A percentile compares a stretch with the other conserved stretches of the same genome.
Evolutionary conservation across 352 stramenopile genomes (phyloP).

Genomic region (Vaucheria bursata): DNA sequence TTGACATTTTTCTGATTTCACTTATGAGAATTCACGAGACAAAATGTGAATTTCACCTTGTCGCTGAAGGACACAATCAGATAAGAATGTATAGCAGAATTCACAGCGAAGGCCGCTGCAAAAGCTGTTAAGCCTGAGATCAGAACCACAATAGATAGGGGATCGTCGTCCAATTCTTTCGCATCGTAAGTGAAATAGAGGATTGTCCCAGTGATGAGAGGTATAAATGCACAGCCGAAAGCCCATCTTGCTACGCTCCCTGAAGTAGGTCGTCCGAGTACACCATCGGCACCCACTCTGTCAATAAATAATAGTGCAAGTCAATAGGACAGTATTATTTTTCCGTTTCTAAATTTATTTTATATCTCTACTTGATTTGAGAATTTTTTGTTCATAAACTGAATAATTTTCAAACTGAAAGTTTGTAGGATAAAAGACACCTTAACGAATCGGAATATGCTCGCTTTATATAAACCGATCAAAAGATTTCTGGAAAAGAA

Average conservation of each 20-base stretch:
- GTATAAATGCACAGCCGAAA: neutral
- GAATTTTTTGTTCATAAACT: too few relatives aligned
- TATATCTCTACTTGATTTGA: too few relatives aligned
- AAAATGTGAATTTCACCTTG: conserved; percentile 16
- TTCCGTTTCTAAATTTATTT: too few relatives aligned
- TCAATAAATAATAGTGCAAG: too few relatives aligned
- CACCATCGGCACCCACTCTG: neutral
- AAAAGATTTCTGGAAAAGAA: too few relatives aligned
- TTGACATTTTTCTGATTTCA: too few relatives aligned
- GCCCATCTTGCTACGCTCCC: neutral
- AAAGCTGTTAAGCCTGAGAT: conserved; percentile 15
- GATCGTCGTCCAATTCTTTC: neutral
- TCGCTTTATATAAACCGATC: too few relatives aligned
- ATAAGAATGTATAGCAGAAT: conserved; percentile 41
- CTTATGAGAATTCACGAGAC: too few relatives aligned
- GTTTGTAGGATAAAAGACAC: too few relatives aligned
- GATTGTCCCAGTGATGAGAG: neutral
- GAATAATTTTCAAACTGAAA: too few relatives aligned
- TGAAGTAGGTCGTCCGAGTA: neutral
- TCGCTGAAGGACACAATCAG: conserved; percentile 37
- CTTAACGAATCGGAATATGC: too few relatives aligned
- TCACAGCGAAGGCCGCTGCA: conserved; percentile 27
- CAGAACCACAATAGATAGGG: conserved; percentile 16
- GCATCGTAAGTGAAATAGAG: conserved; percentile 27
- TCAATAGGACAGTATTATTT: too few relatives aligned